These are phyloP conservation scores for Xylariomycetidae sp. DNA, from an alignment of 2,329 filamentous ascomycete species.

Conservation along the genomic window DNA sequence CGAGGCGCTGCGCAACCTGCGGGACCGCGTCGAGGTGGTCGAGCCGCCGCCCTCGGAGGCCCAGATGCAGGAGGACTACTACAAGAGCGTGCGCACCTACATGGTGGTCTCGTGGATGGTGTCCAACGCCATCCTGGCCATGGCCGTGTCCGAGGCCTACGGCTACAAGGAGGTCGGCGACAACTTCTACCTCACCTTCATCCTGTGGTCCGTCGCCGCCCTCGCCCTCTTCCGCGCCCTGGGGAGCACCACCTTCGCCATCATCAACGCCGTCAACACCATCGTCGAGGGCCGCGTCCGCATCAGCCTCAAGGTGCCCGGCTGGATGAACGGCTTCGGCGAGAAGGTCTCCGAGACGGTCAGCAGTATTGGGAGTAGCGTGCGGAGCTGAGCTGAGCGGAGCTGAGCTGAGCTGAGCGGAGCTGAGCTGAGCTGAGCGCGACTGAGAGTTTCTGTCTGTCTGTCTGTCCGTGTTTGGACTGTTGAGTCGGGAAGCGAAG, in stretches of 20 bases:
- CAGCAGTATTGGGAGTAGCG: constrained; percentile 39
- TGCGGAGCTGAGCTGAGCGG: constrained; percentile 12
- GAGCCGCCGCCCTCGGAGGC: constrained; percentile 57
- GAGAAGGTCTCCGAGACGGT: constrained; percentile 39
- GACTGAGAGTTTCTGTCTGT: no score
- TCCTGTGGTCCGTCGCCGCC: constrained; percentile 85
- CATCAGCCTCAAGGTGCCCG: constrained; percentile 50
- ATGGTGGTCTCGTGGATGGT: constrained; percentile 96
- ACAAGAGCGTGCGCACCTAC: constrained; percentile 94
- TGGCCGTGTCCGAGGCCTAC: constrained; percentile 88
- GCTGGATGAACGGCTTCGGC: constrained; percentile 39
- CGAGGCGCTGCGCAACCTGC: constrained; percentile 90
- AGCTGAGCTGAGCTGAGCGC: no score
- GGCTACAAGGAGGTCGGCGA: constrained; percentile 63
- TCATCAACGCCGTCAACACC: constrained; percentile 80
- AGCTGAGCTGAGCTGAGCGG: no score
- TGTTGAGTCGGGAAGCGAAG: no score
- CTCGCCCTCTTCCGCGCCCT: constrained; percentile 85
- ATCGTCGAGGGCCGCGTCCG: constrained; percentile 79
- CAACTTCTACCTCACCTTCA: constrained; percentile 89
- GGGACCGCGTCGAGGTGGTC: constrained; percentile 84
- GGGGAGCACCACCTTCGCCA: constrained; percentile 73
- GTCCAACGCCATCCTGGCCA: constrained; percentile 85
- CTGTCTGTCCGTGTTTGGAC: no score
- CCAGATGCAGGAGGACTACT: constrained; percentile 97